Percentiles rank a stretch among this genome's conserved stretches.
These are phyloP conservation scores for Meira nashicola DNA, from an alignment of 1,284 basidiomycete genomes.

Conservation along the genomic window DNA sequence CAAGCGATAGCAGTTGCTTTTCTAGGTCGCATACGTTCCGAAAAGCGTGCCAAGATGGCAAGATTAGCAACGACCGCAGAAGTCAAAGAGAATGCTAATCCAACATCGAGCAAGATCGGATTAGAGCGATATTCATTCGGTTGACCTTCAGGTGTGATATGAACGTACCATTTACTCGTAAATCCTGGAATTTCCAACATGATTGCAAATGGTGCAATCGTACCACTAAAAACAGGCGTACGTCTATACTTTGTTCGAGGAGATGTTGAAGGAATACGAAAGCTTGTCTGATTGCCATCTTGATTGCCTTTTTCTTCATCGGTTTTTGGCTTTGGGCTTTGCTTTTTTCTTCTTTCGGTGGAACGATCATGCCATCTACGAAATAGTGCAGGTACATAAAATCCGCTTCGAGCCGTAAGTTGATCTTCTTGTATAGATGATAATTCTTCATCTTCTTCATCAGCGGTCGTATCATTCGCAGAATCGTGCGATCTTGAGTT, in stretches of 20 bases:
- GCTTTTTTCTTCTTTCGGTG: background rate
- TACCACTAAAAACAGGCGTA: slow-evolving; percentile 58
- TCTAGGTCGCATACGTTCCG: slow-evolving; percentile 55
- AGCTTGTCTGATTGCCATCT: background rate
- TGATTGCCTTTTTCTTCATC: slow-evolving; percentile 1
- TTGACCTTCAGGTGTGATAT: slow-evolving; percentile 17
- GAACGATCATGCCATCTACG: no score
- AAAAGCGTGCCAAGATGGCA: slow-evolving; percentile 66
- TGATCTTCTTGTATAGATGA: no score
- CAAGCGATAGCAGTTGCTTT: slow-evolving; percentile 65
- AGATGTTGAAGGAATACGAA: background rate
- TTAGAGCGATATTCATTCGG: slow-evolving; percentile 30
- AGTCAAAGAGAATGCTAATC: slow-evolving; percentile 64
- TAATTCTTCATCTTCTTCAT: no score
- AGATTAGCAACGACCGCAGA: slow-evolving; percentile 68
- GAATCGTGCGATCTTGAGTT: no score
- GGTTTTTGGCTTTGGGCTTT: background rate
- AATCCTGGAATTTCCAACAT: slow-evolving; percentile 60
- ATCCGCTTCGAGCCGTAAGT: no score
- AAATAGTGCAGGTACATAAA: no score
- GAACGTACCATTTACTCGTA: slow-evolving; percentile 38
- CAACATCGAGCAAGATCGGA: slow-evolving; percentile 60
- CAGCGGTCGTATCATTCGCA: no score
- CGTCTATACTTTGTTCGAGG: slow-evolving; percentile 4
- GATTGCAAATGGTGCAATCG: slow-evolving; percentile 70